Evolutionary conservation across 495 filamentous ascomycete species (phyloP).

Genomic region (Hyaloscypha bicolor): DNA sequence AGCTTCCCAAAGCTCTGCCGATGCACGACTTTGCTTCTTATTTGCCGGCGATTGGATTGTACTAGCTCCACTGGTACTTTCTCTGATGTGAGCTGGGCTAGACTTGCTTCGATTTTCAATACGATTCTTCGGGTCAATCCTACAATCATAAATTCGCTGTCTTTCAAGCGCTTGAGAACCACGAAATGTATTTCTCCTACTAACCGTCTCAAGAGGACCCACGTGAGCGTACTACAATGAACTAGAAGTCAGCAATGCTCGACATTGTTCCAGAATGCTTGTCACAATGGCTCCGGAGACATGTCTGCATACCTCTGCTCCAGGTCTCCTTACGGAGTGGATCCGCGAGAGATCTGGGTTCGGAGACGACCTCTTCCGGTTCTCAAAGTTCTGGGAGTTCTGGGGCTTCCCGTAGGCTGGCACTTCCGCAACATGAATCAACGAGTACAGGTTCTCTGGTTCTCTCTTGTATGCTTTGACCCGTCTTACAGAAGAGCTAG

Average conservation of each 20-base stretch:
- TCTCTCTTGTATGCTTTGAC: not conserved
- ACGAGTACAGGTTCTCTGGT: constrained; percentile 10
- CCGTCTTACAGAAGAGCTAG: constrained; percentile 3
- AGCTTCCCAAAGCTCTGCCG: not conserved
- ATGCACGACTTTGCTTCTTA: not conserved
- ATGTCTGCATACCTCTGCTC: not conserved
- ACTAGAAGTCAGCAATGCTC: not conserved
- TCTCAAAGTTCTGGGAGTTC: not conserved
- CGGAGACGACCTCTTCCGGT: constrained; percentile 1
- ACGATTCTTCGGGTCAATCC: constrained; percentile 18
- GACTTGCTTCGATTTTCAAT: constrained; percentile 4
- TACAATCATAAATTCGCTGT: constrained; percentile 26
- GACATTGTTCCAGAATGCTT: not conserved
- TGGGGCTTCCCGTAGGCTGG: constrained; percentile 19
- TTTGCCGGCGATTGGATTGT: not conserved
- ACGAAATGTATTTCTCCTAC: constrained; percentile 9
- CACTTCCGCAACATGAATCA: constrained; percentile 27
- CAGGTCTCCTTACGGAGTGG: not conserved
- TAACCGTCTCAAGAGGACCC: constrained; percentile 14
- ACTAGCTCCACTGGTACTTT: not conserved
- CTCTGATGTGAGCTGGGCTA: not conserved
- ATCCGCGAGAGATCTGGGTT: constrained; percentile 2
- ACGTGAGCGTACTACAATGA: constrained; percentile 3
- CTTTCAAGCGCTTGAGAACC: not conserved
- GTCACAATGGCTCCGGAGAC: not conserved